Base-by-base conservation (phyloP, 352 stramenopile species). In the Blastocystis sp. region DNA sequence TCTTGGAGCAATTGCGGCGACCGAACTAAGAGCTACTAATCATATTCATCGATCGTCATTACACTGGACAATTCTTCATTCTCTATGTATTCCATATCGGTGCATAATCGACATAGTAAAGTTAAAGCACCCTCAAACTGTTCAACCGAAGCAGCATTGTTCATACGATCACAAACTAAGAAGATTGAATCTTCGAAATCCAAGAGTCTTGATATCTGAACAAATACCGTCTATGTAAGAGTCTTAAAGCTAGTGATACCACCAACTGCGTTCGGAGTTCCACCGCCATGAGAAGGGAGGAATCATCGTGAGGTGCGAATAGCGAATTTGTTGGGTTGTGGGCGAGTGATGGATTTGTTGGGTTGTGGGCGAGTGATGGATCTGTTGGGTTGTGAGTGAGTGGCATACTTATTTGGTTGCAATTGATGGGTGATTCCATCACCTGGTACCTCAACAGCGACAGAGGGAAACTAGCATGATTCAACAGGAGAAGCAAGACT, bases 51-150 rank as follows among this genome's bases (percentile, higher is more conserved):
- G 0, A 5, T 2, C 9, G 27, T 21, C 0, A n/a, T 46, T 19
- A 77, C 65, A 16, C 4, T 1, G n/a, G 58, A 21, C 6, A 83
- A 19, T 54, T 83, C 71, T 32, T 83, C 71, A 29, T 83, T 83
- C 51, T 83, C 71, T 29, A 83, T 2, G 27, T 65, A 83, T 19
- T 83, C 12, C 71, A 83, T 83, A 35, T 65, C 21, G 2, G 43
- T 4, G 32, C 49, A 65, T 14, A 83, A 16, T 35, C 27, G 11
- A 27, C 46, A 32, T 6, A 83, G 49, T 9, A 39, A 19, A 42
- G 24, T 51, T 32, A 66, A n/a, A 51, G 51, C 46, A 2, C 71
- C 71, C 9, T 83, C 71, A 29, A 83, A 66, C 49, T 83, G 46
- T n/a, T 77, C 43, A 49, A 42, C 56, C 3, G 37, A 51, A 1